A percentile compares a stretch with the other conserved stretches of the same genome.
phyloP scores from a whole-genome alignment of 805 yeast genomes.

The Scheffersomyces coipomensis region DNA sequence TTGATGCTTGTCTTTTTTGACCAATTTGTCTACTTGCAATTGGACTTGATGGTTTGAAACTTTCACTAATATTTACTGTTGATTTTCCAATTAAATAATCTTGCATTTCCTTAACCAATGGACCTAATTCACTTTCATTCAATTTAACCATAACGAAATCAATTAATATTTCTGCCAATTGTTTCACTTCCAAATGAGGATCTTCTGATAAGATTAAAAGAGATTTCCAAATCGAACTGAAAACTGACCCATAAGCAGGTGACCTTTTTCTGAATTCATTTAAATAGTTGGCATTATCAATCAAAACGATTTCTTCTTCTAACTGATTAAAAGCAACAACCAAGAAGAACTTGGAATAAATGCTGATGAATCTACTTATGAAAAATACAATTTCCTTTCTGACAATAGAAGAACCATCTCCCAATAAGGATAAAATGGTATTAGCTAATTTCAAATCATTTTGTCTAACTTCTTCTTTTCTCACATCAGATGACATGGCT shows the following conservation, averaged over 20 bases:
- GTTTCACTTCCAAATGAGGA: slow-evolving; percentile 79
- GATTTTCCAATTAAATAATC: slow-evolving; percentile 55
- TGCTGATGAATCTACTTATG: slow-evolving; percentile 69
- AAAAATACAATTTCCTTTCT: slow-evolving; percentile 80
- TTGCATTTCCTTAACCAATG: slow-evolving; percentile 65
- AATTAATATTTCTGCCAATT: slow-evolving; percentile 68
- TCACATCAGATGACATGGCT: slow-evolving; percentile 24
- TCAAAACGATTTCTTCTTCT: slow-evolving; percentile 71
- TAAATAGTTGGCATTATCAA: slow-evolving; percentile 59
- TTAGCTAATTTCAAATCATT: slow-evolving; percentile 73
- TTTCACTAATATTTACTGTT: slow-evolving; percentile 36
- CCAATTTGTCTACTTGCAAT: slow-evolving; percentile 30
- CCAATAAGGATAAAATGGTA: slow-evolving; percentile 62
- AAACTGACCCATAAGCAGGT: slow-evolving; percentile 85
- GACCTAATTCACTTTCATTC: slow-evolving; percentile 63
- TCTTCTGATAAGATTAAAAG: slow-evolving; percentile 78
- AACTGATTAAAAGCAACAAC: slow-evolving; percentile 85
- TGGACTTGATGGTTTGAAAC: slow-evolving; percentile 40
- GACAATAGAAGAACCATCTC: slow-evolving; percentile 89
- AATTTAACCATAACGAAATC: slow-evolving; percentile 69
- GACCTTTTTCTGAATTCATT: slow-evolving; percentile 65
- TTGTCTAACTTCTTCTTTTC: slow-evolving; percentile 51
- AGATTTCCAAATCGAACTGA: slow-evolving; percentile 85
- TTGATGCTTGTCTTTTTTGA: slow-evolving; percentile 15
- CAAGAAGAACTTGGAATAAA: slow-evolving; percentile 70